Conservation (phyloP, 2,329 filamentous ascomycete species). For the Aspergillus sp. region DNA sequence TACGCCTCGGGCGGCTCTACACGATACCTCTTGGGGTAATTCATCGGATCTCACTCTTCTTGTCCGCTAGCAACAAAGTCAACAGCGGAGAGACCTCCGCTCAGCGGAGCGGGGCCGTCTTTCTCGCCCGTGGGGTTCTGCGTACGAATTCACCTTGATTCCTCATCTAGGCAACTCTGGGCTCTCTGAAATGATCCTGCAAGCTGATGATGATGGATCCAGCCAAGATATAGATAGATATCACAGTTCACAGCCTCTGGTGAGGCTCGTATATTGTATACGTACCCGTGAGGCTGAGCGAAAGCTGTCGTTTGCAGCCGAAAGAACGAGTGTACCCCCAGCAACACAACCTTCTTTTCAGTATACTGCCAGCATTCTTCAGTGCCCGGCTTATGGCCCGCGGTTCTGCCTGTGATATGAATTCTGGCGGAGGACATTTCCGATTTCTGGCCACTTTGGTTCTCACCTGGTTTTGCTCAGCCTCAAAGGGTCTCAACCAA, state of each 20-base stretch:
- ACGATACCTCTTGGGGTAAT: neutral
- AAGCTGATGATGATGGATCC: neutral
- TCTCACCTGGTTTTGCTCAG: conserved; percentile 1
- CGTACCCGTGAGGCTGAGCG: neutral
- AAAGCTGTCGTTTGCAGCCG: neutral
- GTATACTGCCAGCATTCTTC: neutral
- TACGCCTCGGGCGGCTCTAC: neutral
- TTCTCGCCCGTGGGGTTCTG: neutral
- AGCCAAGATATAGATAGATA: conserved; percentile 1
- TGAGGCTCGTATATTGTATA: neutral
- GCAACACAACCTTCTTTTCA: neutral
- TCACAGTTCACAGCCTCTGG: neutral
- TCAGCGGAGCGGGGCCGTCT: conserved; percentile 7
- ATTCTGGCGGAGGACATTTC: neutral
- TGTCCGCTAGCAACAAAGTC: neutral
- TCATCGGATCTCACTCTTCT: neutral
- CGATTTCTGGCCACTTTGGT: neutral
- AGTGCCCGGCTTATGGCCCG: neutral
- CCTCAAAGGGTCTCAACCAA: neutral
- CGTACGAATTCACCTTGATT: neutral
- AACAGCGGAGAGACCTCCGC: conserved; percentile 1
- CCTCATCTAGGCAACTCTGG: neutral
- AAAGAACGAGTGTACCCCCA: neutral
- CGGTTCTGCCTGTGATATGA: neutral
- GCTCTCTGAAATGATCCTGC: neutral